These are phyloP conservation scores for Cercophora samala DNA, from an alignment of 495 filamentous ascomycete species.

Conservation along the genomic window DNA sequence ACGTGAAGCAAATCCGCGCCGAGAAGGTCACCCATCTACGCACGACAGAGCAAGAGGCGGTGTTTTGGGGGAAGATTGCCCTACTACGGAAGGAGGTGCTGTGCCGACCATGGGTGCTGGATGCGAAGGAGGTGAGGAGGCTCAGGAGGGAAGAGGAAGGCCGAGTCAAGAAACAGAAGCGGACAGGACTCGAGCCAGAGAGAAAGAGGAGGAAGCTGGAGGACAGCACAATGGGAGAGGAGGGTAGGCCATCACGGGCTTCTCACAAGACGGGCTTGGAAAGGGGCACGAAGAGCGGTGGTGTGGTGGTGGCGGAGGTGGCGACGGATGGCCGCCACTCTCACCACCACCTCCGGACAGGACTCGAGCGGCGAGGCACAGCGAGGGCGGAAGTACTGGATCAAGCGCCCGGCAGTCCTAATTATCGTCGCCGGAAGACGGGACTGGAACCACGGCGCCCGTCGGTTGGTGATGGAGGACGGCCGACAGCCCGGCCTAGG, in stretches of 20 bases:
- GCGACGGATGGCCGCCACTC: background rate
- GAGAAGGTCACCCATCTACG: slow-evolving; percentile 59
- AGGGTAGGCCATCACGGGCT: background rate
- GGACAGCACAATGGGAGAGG: background rate
- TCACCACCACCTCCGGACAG: background rate
- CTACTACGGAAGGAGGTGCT: slow-evolving; percentile 64
- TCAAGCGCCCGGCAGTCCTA: background rate
- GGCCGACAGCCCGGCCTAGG: background rate
- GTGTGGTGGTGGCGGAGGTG: background rate
- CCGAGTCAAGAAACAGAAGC: slow-evolving; percentile 34
- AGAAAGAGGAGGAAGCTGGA: slow-evolving; percentile 33
- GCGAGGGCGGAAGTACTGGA: background rate
- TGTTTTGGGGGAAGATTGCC: slow-evolving; percentile 66
- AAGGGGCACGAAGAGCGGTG: background rate
- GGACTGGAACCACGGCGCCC: background rate
- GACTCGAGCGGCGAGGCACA: background rate
- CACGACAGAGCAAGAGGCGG: slow-evolving; percentile 72
- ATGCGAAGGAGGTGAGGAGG: slow-evolving; percentile 49
- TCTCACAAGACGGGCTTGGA: background rate
- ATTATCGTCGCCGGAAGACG: background rate
- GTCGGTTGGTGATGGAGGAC: background rate
- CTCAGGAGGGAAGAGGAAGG: slow-evolving; percentile 52
- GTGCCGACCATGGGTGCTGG: slow-evolving; percentile 63
- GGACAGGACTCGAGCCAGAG: slow-evolving; percentile 31
- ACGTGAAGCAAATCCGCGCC: slow-evolving; percentile 61